These are phyloP conservation scores for Teunomyces barrocoloradensis DNA, from an alignment of 805 yeast species.

Conservation along the genomic window DNA sequence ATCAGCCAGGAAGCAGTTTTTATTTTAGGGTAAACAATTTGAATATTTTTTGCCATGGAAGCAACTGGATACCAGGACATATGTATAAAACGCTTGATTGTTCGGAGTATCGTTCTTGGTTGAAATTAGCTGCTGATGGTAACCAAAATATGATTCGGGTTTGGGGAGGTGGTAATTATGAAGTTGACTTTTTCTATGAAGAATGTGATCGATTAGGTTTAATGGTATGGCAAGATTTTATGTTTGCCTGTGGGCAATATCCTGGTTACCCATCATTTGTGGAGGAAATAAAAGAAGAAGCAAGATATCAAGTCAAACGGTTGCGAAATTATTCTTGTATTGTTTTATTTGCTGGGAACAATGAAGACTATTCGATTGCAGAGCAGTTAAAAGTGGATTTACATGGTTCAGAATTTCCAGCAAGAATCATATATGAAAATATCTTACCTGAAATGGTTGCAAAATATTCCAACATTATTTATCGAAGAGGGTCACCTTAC, in stretches of 20 bases:
- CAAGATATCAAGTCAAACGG: conserved; percentile 36
- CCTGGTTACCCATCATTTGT: conserved; percentile 41
- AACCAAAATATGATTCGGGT: conserved; percentile 46
- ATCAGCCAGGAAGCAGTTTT: conserved; percentile 38
- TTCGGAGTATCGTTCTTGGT: conserved; percentile 37
- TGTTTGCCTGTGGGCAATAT: conserved; percentile 58
- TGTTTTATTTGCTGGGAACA: conserved; percentile 43
- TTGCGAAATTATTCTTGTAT: conserved; percentile 42
- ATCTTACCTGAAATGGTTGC: conserved; percentile 35
- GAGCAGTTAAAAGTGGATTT: conserved; percentile 32
- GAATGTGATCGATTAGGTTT: conserved; percentile 45
- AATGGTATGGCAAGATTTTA: conserved; percentile 55
- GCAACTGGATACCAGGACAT: conserved; percentile 52
- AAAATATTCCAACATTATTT: conserved; percentile 26
- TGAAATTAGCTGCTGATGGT: conserved; percentile 34
- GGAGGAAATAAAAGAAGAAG: conserved; percentile 35
- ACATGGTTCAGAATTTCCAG: conserved; percentile 40
- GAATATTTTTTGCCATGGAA: conserved; percentile 39
- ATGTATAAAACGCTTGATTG: conserved; percentile 33
- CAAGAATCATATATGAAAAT: conserved; percentile 40
- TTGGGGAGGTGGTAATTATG: conserved; percentile 53
- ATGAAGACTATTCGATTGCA: conserved; percentile 47
- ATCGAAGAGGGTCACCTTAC: conserved; percentile 51
- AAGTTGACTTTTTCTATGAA: conserved; percentile 39
- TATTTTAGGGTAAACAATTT: conserved; percentile 41